Evolutionary conservation across 345 rosid genomes (phyloP).

Genomic region (Rhodomyrtus tomentosa): DNA sequence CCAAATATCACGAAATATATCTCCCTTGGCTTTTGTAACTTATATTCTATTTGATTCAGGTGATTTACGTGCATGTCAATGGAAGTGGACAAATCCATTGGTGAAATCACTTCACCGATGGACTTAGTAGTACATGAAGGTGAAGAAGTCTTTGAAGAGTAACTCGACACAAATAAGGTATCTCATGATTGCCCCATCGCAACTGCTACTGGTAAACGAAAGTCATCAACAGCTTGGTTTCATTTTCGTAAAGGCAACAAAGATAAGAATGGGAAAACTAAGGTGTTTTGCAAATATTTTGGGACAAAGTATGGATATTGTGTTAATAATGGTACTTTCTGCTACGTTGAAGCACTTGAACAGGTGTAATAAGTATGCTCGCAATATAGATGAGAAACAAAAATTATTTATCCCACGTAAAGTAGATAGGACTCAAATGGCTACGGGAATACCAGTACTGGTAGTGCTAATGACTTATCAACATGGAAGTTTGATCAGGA

Average conservation of each 20-base stretch:
- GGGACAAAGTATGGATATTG: no score
- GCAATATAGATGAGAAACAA: neutral
- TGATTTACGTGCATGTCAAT: neutral
- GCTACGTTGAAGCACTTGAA: no score
- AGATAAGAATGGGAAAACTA: no score
- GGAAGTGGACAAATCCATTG: neutral
- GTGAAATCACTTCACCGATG: neutral
- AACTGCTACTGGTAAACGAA: no score
- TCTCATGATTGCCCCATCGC: neutral
- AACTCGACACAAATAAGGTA: neutral
- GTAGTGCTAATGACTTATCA: no score
- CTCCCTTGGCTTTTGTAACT: no score
- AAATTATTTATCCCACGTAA: rapidly evolving
- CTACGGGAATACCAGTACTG: no score
- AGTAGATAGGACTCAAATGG: neutral
- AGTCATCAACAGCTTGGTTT: neutral
- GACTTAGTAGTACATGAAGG: neutral
- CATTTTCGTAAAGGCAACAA: neutral
- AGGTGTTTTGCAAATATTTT: no score
- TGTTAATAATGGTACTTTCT: no score
- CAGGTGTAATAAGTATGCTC: no score
- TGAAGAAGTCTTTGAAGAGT: neutral
- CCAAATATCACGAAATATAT: no score
- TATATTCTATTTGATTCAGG: neutral
- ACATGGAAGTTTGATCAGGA: no score